Percentiles rank a stretch among this genome's conserved stretches.
These are phyloP conservation scores for Epichloe sibirici DNA, from an alignment of 2,329 filamentous ascomycete genomes.

Conservation along the genomic window DNA sequence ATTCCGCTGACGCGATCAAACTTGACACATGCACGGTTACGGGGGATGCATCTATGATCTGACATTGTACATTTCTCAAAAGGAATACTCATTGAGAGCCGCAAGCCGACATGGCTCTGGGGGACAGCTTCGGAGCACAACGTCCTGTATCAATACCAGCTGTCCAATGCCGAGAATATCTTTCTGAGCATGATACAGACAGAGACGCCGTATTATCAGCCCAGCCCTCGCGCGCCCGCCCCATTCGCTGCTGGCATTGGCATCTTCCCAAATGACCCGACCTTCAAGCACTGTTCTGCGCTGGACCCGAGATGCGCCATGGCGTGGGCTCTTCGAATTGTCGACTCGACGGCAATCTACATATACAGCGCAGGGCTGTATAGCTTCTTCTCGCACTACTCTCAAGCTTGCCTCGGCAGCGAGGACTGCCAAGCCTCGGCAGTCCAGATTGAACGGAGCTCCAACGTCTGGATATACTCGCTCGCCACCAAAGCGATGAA, in stretches of 20 bases:
- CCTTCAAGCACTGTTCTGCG: neutral
- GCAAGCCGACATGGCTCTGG: conserved; percentile 19
- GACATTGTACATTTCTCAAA: neutral
- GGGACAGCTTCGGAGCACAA: conserved; percentile 30
- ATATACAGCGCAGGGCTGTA: conserved; percentile 1
- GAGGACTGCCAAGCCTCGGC: neutral
- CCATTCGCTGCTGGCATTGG: conserved; percentile 8
- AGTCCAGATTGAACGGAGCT: neutral
- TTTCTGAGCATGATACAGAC: conserved; percentile 53
- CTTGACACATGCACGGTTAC: too few relatives aligned
- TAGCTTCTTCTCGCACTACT: neutral
- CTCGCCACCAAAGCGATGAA: neutral
- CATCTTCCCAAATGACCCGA: neutral
- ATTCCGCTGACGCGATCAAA: too few relatives aligned
- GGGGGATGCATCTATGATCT: too few relatives aligned
- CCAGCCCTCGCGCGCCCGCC: conserved; percentile 10
- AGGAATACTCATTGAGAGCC: conserved; percentile 15
- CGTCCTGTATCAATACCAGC: conserved; percentile 36
- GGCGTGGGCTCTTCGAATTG: neutral
- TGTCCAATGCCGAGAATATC: conserved; percentile 33
- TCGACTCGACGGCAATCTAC: neutral
- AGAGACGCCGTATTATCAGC: conserved; percentile 37
- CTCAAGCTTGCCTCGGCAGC: neutral
- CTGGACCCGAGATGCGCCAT: neutral
- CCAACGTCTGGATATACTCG: neutral